Evolutionary conservation across 2,329 filamentous ascomycete genomes (phyloP).

Genomic region (Hymenoscyphus albidus): DNA sequence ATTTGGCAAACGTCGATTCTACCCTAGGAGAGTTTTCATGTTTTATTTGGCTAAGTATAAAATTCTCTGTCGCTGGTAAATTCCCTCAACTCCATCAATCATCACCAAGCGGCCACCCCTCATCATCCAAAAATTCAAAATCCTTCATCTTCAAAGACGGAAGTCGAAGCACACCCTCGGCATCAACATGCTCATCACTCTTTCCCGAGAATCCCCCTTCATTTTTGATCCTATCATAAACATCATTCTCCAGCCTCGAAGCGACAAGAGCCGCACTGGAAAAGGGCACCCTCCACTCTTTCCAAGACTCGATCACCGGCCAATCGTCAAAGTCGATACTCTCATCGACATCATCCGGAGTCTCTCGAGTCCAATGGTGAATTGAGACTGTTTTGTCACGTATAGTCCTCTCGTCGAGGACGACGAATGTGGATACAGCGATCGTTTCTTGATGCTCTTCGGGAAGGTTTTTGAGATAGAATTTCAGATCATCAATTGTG

Average conservation of each 20-base stretch:
- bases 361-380: slow-evolving; percentile 4
- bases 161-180: slow-evolving; percentile 1
- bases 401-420: not conserved
- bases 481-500: not conserved
- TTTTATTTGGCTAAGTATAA: too few relatives aligned
- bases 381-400: slow-evolving; percentile 3
- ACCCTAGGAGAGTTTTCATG: too few relatives aligned
- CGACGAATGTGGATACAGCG: not conserved
- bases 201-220: not conserved
- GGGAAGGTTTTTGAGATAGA: not conserved
- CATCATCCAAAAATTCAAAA: slow-evolving; percentile 7
- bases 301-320: slow-evolving; percentile 1
- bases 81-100: not conserved
- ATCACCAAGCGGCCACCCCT: slow-evolving; percentile 5
- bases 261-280: slow-evolving; percentile 1
- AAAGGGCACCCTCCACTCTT: slow-evolving; percentile 5
- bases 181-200: slow-evolving; percentile 4
- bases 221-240: not conserved
- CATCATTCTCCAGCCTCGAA: not conserved
- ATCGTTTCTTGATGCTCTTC: not conserved
- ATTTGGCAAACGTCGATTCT: too few relatives aligned
- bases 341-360: slow-evolving; percentile 1
- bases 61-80: not conserved
- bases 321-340: not conserved
- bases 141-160: slow-evolving; percentile 6